phyloP scores from a whole-genome alignment of 139 green algal species.

The Ulvella scutata region DNA sequence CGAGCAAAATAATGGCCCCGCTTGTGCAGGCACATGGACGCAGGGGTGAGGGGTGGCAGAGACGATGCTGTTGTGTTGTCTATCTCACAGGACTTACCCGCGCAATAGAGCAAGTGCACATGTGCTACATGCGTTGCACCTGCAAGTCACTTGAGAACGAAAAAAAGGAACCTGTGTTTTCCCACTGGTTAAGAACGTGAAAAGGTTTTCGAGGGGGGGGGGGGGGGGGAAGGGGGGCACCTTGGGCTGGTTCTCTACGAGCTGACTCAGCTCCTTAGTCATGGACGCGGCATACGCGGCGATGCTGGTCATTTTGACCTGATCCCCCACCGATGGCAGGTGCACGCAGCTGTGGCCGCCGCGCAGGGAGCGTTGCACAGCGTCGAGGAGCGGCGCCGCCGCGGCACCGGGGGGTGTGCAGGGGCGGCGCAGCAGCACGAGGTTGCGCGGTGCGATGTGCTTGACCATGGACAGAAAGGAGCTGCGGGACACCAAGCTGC shows the following conservation, averaged over 20 bases:
- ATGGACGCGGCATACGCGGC: background rate
- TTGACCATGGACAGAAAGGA: conserved; percentile 5
- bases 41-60: too few relatives aligned
- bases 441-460: background rate
- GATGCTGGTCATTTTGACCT: background rate
- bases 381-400: background rate
- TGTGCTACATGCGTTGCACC: too few relatives aligned
- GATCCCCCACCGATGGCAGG: background rate
- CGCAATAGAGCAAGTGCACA: too few relatives aligned
- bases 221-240: background rate
- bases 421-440: background rate
- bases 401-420: background rate
- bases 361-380: background rate
- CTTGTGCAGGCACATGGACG: too few relatives aligned
- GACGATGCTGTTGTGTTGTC: too few relatives aligned
- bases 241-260: background rate
- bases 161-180: too few relatives aligned
- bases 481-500: background rate
- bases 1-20: too few relatives aligned
- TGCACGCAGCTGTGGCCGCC: background rate
- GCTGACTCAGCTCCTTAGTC: conserved; percentile 4
- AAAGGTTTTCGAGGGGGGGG: too few relatives aligned
- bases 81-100: too few relatives aligned
- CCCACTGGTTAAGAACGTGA: too few relatives aligned
- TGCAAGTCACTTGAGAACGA: too few relatives aligned